Conservation (phyloP, 495 filamentous ascomycete genomes). For the Letharia lupina region DNA sequence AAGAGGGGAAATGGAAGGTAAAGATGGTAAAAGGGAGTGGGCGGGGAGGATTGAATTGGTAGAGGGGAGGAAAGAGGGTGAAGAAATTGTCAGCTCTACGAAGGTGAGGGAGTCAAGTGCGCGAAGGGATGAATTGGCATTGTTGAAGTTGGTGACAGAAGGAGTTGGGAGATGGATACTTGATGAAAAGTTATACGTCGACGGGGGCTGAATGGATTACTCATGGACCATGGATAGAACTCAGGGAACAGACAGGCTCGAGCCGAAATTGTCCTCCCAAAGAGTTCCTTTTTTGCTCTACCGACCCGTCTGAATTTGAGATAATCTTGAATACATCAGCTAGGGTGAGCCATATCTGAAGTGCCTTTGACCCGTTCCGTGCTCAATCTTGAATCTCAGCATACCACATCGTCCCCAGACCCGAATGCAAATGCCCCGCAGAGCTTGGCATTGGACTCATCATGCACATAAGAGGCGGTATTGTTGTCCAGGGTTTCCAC, state of each 20-base stretch:
- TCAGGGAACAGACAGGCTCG: background rate
- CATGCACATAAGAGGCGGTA: background rate
- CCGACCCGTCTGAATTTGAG: background rate
- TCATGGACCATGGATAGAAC: background rate
- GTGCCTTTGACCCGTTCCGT: background rate
- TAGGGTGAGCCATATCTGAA: background rate
- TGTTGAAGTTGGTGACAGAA: conserved; percentile 56
- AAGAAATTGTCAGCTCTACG: conserved; percentile 66
- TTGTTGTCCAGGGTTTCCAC: background rate
- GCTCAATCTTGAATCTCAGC: background rate
- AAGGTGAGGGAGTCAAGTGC: conserved; percentile 58
- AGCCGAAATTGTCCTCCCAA: background rate
- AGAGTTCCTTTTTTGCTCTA: background rate
- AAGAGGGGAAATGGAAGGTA: conserved; percentile 41
- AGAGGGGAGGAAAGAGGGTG: conserved; percentile 46
- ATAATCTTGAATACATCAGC: background rate
- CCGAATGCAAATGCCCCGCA: background rate
- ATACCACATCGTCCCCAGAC: background rate
- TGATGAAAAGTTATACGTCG: conserved; percentile 33
- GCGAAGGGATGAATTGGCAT: conserved; percentile 41
- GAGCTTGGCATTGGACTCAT: background rate
- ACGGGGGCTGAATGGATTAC: background rate
- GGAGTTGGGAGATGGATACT: conserved; percentile 53
- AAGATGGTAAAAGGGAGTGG: conserved; percentile 61
- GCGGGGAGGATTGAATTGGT: conserved; percentile 61